phyloP scores from a whole-genome alignment of 2,329 filamentous ascomycete genomes.

The Westerdykella aurantiaca region DNA sequence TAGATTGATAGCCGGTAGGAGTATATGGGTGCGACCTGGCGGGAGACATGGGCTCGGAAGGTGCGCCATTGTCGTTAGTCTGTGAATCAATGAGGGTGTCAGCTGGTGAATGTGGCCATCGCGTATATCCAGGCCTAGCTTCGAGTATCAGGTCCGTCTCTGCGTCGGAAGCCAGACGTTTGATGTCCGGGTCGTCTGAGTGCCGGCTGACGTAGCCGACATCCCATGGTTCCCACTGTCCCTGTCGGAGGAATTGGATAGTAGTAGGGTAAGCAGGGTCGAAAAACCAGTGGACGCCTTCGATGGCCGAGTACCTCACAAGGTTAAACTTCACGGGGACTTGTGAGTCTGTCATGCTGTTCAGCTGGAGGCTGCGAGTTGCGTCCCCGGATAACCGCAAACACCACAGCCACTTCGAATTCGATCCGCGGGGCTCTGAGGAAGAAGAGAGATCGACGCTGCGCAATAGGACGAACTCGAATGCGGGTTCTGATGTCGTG shows the following conservation, averaged over 20 bases:
- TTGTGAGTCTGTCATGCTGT: slow-evolving; percentile 22
- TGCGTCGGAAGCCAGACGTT: slow-evolving; percentile 24
- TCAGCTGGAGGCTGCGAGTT: not conserved
- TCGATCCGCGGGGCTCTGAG: no score
- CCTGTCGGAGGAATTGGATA: slow-evolving; percentile 27
- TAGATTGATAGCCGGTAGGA: no score
- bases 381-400: no score
- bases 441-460: no score
- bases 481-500: no score
- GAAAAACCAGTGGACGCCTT: slow-evolving; percentile 29
- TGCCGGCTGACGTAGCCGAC: slow-evolving; percentile 27
- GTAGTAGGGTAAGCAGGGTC: slow-evolving; percentile 21
- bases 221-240: slow-evolving; percentile 29
- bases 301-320: slow-evolving; percentile 26
- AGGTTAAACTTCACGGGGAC: slow-evolving; percentile 21
- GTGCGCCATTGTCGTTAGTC: not conserved
- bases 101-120: slow-evolving; percentile 18
- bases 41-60: no score
- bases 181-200: slow-evolving; percentile 25
- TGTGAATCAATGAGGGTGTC: not conserved
- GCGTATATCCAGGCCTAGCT: slow-evolving; percentile 13
- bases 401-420: no score
- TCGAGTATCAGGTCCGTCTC: slow-evolving; percentile 17
- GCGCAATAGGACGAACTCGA: no score
- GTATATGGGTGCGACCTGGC: no score